Evolutionary conservation across 2,329 filamentous ascomycete genomes (phyloP).

Genomic region (Anthostomella pinea): DNA sequence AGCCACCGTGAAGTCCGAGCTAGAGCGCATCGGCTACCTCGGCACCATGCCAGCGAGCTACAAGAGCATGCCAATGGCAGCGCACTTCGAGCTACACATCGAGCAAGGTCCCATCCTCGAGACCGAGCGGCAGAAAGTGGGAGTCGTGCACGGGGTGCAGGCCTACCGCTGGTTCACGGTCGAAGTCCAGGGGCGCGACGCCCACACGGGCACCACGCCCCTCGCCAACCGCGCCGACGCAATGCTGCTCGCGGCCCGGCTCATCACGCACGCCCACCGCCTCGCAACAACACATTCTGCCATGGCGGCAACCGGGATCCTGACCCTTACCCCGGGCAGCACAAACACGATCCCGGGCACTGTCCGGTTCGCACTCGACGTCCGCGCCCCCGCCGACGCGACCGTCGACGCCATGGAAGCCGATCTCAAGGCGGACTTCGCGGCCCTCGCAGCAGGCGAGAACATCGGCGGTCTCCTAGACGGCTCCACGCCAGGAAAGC

Average conservation of each 20-base stretch:
- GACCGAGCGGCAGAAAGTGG: conserved; percentile 58
- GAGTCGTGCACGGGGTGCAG: conserved; percentile 70
- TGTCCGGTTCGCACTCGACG: conserved; percentile 67
- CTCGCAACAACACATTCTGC: conserved; percentile 58
- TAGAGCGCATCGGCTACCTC: conserved; percentile 70
- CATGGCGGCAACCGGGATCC: conserved; percentile 67
- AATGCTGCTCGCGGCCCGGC: conserved; percentile 61
- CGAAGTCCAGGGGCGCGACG: conserved; percentile 63
- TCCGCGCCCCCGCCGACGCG: conserved; percentile 55
- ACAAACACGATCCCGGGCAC: conserved; percentile 71
- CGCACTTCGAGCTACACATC: conserved; percentile 82
- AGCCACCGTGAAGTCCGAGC: conserved; percentile 64
- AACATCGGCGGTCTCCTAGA: conserved; percentile 46
- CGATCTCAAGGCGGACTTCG: conserved; percentile 56
- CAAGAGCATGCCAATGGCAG: conserved; percentile 62
- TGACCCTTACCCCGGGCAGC: conserved; percentile 63
- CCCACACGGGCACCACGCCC: conserved; percentile 73
- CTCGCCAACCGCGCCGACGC: conserved; percentile 65
- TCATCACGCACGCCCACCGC: conserved; percentile 65
- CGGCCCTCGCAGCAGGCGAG: conserved; percentile 55
- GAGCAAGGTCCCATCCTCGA: conserved; percentile 80
- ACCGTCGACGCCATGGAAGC: conserved; percentile 57
- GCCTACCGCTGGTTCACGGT: conserved; percentile 73
- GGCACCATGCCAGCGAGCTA: conserved; percentile 56
- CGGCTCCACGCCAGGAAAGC: conserved; percentile 18